Evolutionary conservation across 2,329 filamentous ascomycete species (phyloP).

Genomic region (Sporothrix mexicana): DNA sequence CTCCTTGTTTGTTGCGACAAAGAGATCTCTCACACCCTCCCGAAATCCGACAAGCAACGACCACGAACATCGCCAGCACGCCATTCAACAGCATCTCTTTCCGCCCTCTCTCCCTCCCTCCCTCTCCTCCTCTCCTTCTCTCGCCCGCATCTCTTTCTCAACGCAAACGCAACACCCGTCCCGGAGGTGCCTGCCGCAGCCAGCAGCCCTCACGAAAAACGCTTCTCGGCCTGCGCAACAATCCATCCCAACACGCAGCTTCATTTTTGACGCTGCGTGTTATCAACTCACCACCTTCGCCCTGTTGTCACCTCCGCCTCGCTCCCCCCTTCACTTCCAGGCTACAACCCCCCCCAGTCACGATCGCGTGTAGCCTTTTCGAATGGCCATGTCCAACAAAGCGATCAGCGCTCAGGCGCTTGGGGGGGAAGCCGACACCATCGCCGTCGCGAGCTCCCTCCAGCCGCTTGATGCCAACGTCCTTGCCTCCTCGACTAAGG

Average conservation of each 20-base stretch:
- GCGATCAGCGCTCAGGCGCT: slow-evolving; percentile 57
- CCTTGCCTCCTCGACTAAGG: slow-evolving; percentile 32
- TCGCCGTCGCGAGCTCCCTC: slow-evolving; percentile 39
- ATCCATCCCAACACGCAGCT: slow-evolving; percentile 28
- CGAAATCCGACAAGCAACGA: not conserved
- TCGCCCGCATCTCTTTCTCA: not conserved
- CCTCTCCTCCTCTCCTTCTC: slow-evolving; percentile 8
- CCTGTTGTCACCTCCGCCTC: slow-evolving; percentile 29
- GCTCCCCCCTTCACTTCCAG: slow-evolving; percentile 32
- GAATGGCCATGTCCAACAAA: slow-evolving; percentile 59
- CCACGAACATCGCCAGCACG: slow-evolving; percentile 16
- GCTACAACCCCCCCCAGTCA: slow-evolving; percentile 39
- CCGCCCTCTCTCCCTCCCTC: not conserved
- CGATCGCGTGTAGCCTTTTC: slow-evolving; percentile 41
- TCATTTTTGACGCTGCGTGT: slow-evolving; percentile 32
- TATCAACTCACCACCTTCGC: slow-evolving; percentile 22
- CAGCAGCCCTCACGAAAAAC: slow-evolving; percentile 30
- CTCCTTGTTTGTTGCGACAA: slow-evolving; percentile 30
- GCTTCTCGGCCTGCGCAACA: slow-evolving; percentile 25
- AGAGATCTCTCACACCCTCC: slow-evolving; percentile 16
- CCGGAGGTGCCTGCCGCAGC: slow-evolving; percentile 28
- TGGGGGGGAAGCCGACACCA: slow-evolving; percentile 44
- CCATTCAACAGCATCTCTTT: slow-evolving; percentile 15
- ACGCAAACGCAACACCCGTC: slow-evolving; percentile 18
- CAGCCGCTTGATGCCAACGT: slow-evolving; percentile 17